Conservation (phyloP, 2,329 filamentous ascomycete species). For the Leptographium lundbergii region DNA sequence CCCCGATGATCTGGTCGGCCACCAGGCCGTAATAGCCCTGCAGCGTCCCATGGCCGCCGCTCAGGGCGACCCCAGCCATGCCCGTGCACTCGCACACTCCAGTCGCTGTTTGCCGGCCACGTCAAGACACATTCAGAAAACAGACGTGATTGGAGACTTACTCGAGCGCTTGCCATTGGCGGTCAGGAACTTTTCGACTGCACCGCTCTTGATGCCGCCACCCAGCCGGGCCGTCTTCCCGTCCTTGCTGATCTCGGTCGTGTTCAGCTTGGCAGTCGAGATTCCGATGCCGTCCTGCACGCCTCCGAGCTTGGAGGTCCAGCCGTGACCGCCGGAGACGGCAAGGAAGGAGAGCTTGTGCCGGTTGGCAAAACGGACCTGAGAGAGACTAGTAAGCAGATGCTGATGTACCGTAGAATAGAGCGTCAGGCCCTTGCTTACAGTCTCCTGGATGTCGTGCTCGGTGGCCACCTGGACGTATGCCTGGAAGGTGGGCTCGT, state of each 20-base stretch:
- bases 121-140: background rate
- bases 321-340: background rate
- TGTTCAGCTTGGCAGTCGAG: background rate
- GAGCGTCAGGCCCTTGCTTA: background rate
- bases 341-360: background rate
- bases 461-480: background rate
- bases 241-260: background rate
- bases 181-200: background rate
- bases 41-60: background rate
- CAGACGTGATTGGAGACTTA: background rate
- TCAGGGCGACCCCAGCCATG: background rate
- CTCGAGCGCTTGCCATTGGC: background rate
- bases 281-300: background rate
- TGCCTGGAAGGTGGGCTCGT: background rate
- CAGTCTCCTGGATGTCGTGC: background rate
- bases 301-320: background rate
- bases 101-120: background rate
- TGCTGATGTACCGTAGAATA: background rate
- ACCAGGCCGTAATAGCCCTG: background rate
- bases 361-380: background rate
- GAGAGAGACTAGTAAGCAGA: background rate
- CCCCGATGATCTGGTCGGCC: constrained; percentile 16
- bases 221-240: background rate
- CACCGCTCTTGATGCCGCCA: background rate
- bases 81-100: background rate